Percentiles rank a stretch among this genome's conserved stretches.
These are phyloP conservation scores for Malus hybrid DNA, from an alignment of 331 rosid species.

Conservation along the genomic window DNA sequence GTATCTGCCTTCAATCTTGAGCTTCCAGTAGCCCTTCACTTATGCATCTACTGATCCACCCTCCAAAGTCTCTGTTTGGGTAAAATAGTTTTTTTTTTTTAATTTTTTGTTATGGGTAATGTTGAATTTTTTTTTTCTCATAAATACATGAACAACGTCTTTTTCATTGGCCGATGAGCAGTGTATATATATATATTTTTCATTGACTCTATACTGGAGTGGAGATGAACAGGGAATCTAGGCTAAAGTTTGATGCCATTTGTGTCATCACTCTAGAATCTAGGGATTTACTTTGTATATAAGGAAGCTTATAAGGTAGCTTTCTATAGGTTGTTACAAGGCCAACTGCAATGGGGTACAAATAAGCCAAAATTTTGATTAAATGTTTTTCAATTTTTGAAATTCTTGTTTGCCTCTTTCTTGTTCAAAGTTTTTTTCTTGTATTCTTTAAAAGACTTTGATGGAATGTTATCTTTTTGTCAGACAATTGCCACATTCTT, in stretches of 20 bases:
- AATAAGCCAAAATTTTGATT: neutral
- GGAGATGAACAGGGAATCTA: neutral
- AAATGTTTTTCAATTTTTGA: neutral
- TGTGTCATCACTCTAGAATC: neutral
- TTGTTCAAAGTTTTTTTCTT: conserved; percentile 4
- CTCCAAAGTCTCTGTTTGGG: too few relatives aligned
- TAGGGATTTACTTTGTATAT: neutral
- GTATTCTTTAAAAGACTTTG: conserved; percentile 7
- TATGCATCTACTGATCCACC: too few relatives aligned
- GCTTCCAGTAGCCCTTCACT: too few relatives aligned
- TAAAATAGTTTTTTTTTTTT: too few relatives aligned
- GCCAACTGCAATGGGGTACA: neutral
- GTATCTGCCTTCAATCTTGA: too few relatives aligned
- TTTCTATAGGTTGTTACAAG: neutral
- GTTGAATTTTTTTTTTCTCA: too few relatives aligned
- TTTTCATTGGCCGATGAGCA: conserved; percentile 44
- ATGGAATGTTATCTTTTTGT: conserved; percentile 12
- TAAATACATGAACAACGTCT: too few relatives aligned
- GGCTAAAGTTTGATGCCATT: neutral
- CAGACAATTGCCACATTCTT: conserved; percentile 74
- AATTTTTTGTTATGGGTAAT: too few relatives aligned
- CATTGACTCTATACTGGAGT: neutral
- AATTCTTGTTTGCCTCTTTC: neutral
- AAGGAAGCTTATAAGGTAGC: neutral
- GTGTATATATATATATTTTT: neutral